phyloP scores from a whole-genome alignment of 2,329 filamentous ascomycete genomes.

The Dactylellina parvicollis region DNA sequence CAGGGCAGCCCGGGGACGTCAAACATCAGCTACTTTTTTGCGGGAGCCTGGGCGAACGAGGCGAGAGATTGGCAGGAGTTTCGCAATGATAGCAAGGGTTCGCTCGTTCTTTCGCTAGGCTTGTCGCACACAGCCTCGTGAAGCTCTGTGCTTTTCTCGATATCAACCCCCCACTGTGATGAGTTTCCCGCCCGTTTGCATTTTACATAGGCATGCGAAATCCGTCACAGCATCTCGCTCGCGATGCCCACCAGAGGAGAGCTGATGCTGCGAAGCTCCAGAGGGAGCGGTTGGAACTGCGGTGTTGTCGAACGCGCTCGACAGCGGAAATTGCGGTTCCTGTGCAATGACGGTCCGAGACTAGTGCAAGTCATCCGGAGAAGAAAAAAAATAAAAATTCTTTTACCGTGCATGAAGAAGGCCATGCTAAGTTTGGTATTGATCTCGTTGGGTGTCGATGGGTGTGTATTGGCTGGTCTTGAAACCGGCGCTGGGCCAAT shows the following conservation, averaged over 20 bases:
- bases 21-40: constrained; percentile 31
- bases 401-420: constrained; percentile 42
- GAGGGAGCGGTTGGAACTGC: not conserved
- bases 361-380: not conserved
- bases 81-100: constrained; percentile 30
- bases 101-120: constrained; percentile 23
- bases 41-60: constrained; percentile 3
- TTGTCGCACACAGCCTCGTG: constrained; percentile 32
- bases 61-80: constrained; percentile 48
- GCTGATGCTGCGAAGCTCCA: not conserved
- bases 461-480: constrained; percentile 7
- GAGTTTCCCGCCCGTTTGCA: constrained; percentile 20
- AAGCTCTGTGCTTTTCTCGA: constrained; percentile 7
- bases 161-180: constrained; percentile 25
- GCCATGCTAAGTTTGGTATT: constrained; percentile 39
- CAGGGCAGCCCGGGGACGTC: constrained; percentile 14
- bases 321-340: constrained; percentile 7
- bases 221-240: not conserved
- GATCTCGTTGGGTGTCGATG: constrained; percentile 28
- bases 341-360: not conserved
- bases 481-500: constrained; percentile 25
- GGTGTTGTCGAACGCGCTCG: not conserved
- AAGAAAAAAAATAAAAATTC: constrained; percentile 29
- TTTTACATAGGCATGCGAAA: not conserved
- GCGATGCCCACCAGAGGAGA: not conserved